These are phyloP conservation scores for Mytilinidion resinicola DNA, from an alignment of 495 filamentous ascomycete species.

Conservation along the genomic window DNA sequence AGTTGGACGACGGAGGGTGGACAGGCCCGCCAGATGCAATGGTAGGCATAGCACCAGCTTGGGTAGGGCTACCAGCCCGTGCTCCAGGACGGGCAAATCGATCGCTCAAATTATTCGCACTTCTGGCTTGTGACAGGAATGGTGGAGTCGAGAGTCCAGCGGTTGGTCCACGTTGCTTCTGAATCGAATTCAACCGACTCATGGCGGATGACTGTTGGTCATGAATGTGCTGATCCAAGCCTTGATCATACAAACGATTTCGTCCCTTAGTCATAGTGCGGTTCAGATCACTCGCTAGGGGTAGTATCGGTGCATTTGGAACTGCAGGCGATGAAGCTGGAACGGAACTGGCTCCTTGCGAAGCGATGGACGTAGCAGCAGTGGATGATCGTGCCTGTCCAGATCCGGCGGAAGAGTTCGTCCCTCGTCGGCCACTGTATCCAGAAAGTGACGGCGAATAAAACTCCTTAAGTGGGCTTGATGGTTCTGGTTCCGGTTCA, in stretches of 20 bases:
- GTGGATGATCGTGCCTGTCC: constrained; percentile 71
- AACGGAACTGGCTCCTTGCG: constrained; percentile 53
- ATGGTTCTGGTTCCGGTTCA: constrained; percentile 42
- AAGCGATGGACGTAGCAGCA: constrained; percentile 87
- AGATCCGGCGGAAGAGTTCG: constrained; percentile 80
- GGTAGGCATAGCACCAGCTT: constrained; percentile 30
- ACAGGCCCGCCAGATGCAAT: constrained; percentile 33
- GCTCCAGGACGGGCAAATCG: constrained; percentile 47
- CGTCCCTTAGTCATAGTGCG: constrained; percentile 57
- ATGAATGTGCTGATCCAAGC: constrained; percentile 68
- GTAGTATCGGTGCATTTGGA: constrained; percentile 17
- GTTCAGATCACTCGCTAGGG: constrained; percentile 35
- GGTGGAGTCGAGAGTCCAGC: constrained; percentile 44
- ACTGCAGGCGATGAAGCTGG: constrained; percentile 18
- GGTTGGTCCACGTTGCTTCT: constrained; percentile 46
- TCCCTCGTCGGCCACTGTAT: constrained; percentile 73
- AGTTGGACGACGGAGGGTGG: constrained; percentile 30
- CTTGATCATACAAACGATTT: constrained; percentile 73
- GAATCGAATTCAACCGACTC: constrained; percentile 70
- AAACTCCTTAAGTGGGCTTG: constrained; percentile 36
- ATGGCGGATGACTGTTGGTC: constrained; percentile 73
- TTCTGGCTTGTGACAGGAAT: constrained; percentile 42
- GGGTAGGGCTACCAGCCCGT: constrained; percentile 49
- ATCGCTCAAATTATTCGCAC: constrained; percentile 52
- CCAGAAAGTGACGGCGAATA: constrained; percentile 53